Conservation (phyloP, 345 rosid genomes). For the Aquilaria malaccensis region DNA sequence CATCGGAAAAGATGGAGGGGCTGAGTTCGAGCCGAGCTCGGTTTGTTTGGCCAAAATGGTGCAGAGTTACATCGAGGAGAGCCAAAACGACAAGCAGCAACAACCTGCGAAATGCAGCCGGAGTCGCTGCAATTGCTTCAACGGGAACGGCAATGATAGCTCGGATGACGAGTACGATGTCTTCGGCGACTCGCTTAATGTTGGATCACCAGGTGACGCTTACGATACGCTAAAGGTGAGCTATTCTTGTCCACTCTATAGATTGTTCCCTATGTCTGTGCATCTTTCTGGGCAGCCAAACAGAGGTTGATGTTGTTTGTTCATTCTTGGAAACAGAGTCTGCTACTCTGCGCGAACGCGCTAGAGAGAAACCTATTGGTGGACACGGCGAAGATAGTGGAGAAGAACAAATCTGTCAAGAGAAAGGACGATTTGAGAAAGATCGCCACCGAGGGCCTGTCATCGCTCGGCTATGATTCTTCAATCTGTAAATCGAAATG, state of each 20-base stretch:
- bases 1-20: conserved; percentile 25
- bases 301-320: background rate
- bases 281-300: background rate
- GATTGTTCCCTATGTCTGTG: too few relatives aligned
- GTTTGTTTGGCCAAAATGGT: conserved; percentile 86
- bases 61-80: conserved; percentile 78
- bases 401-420: conserved; percentile 62
- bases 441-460: conserved; percentile 53
- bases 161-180: conserved; percentile 79
- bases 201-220: conserved; percentile 41
- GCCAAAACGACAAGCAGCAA: conserved; percentile 74
- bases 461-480: conserved; percentile 57
- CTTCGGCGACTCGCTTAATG: conserved; percentile 37
- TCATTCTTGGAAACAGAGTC: conserved; percentile 36
- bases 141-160: conserved; percentile 66
- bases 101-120: conserved; percentile 55
- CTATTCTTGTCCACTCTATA: background rate
- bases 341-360: conserved; percentile 62
- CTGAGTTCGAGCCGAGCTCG: conserved; percentile 91
- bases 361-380: conserved; percentile 73
- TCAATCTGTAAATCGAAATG: conserved; percentile 93
- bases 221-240: conserved; percentile 72
- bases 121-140: conserved; percentile 92
- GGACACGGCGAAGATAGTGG: conserved; percentile 73
- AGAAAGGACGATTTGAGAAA: conserved; percentile 67